phyloP scores from a whole-genome alignment of 257 asterid genomes.

The Plantago elongata region DNA sequence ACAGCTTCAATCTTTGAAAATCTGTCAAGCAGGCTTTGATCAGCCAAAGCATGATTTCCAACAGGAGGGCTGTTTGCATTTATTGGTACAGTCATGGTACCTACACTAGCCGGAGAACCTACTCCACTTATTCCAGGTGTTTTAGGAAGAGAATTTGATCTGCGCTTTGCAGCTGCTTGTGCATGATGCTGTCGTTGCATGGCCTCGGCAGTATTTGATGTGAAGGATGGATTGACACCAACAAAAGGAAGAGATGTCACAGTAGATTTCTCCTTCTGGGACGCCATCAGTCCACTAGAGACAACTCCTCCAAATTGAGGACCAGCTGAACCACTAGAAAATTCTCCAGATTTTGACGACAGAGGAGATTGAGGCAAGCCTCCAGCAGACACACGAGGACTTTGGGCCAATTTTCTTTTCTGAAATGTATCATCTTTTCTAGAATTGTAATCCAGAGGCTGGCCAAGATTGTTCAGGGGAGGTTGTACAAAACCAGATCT shows the following conservation, averaged over 20 bases:
- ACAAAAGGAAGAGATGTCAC: conserved; percentile 57
- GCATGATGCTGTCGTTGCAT: conserved; percentile 74
- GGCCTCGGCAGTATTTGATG: conserved; percentile 68
- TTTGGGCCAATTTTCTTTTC: conserved; percentile 76
- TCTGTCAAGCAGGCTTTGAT: conserved; percentile 64
- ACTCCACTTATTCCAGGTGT: conserved; percentile 67
- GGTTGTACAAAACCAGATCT: conserved; percentile 64
- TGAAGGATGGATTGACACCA: conserved; percentile 52
- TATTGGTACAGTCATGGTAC: conserved; percentile 59
- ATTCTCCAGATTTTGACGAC: conserved; percentile 91
- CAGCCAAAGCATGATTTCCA: conserved; percentile 62
- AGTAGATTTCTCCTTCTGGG: conserved; percentile 78
- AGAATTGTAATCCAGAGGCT: conserved; percentile 59
- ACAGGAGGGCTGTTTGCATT: conserved; percentile 77
- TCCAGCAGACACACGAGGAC: conserved; percentile 89
- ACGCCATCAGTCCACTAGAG: conserved; percentile 55
- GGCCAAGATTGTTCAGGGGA: conserved; percentile 70
- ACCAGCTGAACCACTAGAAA: conserved; percentile 90
- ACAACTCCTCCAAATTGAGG: conserved; percentile 76
- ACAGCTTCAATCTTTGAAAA: conserved; percentile 76
- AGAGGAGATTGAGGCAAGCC: conserved; percentile 97
- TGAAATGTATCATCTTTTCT: conserved; percentile 71
- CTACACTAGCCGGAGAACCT: conserved; percentile 92
- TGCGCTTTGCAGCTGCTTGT: conserved; percentile 70
- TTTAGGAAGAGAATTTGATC: conserved; percentile 78